Conservation (phyloP, 371 early-diverging fungal genomes). For the Mortierella sp. region DNA sequence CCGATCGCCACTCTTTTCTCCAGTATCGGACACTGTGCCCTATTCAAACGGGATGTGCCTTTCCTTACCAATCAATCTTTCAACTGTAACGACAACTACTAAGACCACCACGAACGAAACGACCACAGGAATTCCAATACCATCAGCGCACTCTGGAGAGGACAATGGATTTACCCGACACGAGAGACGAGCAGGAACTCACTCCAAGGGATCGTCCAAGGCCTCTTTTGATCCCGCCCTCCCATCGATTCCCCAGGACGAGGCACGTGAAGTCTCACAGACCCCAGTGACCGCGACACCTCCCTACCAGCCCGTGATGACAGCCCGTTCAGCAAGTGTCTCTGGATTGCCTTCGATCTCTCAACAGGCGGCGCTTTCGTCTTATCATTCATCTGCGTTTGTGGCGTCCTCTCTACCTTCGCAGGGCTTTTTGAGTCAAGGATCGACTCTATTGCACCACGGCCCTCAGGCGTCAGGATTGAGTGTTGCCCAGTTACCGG, state of each 20-base stretch:
- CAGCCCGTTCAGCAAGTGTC: slow-evolving; percentile 41
- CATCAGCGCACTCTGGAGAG: slow-evolving; percentile 20
- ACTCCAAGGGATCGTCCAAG: slow-evolving; percentile 40
- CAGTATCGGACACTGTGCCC: slow-evolving; percentile 33
- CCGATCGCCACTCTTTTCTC: slow-evolving; percentile 34
- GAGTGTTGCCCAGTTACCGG: slow-evolving; percentile 6
- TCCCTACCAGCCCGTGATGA: slow-evolving; percentile 34
- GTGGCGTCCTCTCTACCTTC: slow-evolving; percentile 43
- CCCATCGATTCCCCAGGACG: slow-evolving; percentile 47
- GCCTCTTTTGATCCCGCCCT: slow-evolving; percentile 34
- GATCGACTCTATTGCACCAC: slow-evolving; percentile 11
- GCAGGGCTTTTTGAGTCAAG: slow-evolving; percentile 33
- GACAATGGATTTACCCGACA: neutral
- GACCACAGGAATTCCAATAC: slow-evolving; percentile 7
- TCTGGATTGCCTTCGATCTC: slow-evolving; percentile 31
- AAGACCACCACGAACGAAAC: slow-evolving; percentile 4
- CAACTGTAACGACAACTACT: neutral
- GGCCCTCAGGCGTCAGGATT: slow-evolving; percentile 16
- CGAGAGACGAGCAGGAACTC: slow-evolving; percentile 20
- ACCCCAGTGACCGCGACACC: slow-evolving; percentile 11
- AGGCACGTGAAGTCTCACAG: slow-evolving; percentile 4
- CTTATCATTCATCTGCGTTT: neutral
- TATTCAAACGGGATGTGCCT: slow-evolving; percentile 46
- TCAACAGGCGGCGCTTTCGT: neutral
- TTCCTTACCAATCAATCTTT: slow-evolving; percentile 27